Conservation (phyloP, 2,329 filamentous ascomycete genomes). For the Neoscytalidium dimidiatum region DNA sequence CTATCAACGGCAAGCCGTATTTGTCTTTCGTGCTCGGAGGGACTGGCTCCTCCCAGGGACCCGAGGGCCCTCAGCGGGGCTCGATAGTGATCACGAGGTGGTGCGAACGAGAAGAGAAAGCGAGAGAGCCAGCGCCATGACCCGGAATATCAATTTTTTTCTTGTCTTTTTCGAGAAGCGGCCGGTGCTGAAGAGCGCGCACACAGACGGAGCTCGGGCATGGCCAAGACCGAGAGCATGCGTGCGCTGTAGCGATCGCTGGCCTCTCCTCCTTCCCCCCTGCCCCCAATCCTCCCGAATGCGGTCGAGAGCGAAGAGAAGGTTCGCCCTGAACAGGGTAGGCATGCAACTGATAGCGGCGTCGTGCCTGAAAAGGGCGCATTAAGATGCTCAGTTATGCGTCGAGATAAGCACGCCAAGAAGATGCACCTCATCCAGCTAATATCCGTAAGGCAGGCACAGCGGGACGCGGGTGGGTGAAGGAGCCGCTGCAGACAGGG, state of each 20-base stretch:
- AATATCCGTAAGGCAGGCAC: slow-evolving; percentile 8
- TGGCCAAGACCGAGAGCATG: not conserved
- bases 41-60: not conserved
- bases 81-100: not conserved
- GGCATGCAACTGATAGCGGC: not conserved
- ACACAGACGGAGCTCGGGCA: not conserved
- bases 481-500: slow-evolving; percentile 1
- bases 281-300: not conserved
- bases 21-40: not conserved
- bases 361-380: not conserved
- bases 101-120: not conserved
- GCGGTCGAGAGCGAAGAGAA: not conserved
- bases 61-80: not conserved
- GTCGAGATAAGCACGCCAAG: slow-evolving; percentile 16
- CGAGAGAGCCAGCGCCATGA: not conserved
- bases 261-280: not conserved
- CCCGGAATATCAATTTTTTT: not conserved
- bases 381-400: slow-evolving; percentile 2
- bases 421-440: not conserved
- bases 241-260: not conserved
- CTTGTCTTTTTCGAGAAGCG: not conserved
- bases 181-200: not conserved
- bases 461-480: not conserved
- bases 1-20: slow-evolving; percentile 2
- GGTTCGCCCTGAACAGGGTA: not conserved